Evolutionary conservation across 306 rosid genomes (phyloP), one percentile per base, ranked within the genome.

Genomic region (Mimosa bimucronata): DNA sequence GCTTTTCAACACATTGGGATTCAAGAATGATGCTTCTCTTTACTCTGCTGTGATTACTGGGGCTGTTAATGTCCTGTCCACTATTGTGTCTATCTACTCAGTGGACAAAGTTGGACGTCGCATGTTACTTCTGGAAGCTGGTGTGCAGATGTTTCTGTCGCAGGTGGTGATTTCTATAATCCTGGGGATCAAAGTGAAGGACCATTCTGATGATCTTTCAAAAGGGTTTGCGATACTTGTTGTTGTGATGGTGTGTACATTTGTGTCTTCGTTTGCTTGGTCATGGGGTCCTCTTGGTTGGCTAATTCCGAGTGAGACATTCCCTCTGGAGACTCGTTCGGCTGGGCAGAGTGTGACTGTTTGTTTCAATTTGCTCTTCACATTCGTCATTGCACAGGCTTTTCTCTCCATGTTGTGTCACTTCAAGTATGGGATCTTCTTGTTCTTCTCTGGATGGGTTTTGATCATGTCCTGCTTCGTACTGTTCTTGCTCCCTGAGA

Each of bases 251-350:
- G 82, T 95, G 0, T 95, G 99, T 80, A 89, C 89, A 5, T 95
- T 85, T 5, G 99, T 95, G 44, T 85, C 99, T 0, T 37, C 97
- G 0, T 95, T 95, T 28, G 99, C 99, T 0, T 95, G 99, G 99
- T 95, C 98, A 0, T 91, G 98, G 97, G 98, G 98, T 1, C 98
- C 98, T 2, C 88, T 95, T 0, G 98, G 97, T 0, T 95, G 98
- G 98, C 80, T 95, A 6, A 91, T 95, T 4, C 98, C 99, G 0
- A 92, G 97, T 46, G 98, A 95, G 82, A 95, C 94, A 0, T 95
- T 92, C 79, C 98, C 98, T 0, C 58, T 95, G 14, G 98, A 95
- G 81, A 92, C 98, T 13, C 91, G 99, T 0, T 95, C 99, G 0
- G 98, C 97, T 0, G 99, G 99, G 2, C 98, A 93, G 72, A 95